phyloP scores from a whole-genome alignment of 2,329 filamentous ascomycete genomes.

The Colletotrichum viniferum region DNA sequence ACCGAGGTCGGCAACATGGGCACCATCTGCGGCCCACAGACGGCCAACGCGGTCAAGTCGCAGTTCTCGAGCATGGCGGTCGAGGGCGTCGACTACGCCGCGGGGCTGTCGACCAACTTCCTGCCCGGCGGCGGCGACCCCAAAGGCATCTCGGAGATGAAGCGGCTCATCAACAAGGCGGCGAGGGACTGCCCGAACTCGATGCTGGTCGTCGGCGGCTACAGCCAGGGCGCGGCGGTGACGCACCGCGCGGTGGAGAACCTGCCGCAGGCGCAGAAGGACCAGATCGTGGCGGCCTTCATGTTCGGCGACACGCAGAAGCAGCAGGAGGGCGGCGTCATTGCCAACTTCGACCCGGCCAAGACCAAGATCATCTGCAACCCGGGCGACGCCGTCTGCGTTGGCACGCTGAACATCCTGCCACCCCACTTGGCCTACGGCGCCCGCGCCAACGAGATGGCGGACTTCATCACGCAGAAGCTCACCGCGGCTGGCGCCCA shows the following conservation, averaged over 20 bases:
- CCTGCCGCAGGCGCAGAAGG: slow-evolving; percentile 25
- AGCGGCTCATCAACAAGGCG: slow-evolving; percentile 37
- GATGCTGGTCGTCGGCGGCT: slow-evolving; percentile 41
- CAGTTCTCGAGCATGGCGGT: slow-evolving; percentile 25
- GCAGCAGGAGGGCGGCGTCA: slow-evolving; percentile 37
- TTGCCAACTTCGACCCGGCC: slow-evolving; percentile 36
- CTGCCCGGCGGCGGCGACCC: slow-evolving; percentile 33
- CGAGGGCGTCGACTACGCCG: slow-evolving; percentile 37
- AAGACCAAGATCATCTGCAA: slow-evolving; percentile 47
- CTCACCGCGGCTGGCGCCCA: slow-evolving; percentile 17
- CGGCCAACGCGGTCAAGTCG: slow-evolving; percentile 24
- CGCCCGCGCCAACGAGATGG: slow-evolving; percentile 33
- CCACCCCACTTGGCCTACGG: slow-evolving; percentile 41
- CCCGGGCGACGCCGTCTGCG: slow-evolving; percentile 40
- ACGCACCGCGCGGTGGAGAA: slow-evolving; percentile 30
- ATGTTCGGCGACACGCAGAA: slow-evolving; percentile 31
- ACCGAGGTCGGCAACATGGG: slow-evolving; percentile 25
- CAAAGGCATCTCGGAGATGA: slow-evolving; percentile 34
- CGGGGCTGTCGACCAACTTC: slow-evolving; percentile 35
- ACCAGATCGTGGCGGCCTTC: slow-evolving; percentile 28
- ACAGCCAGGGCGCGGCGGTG: slow-evolving; percentile 39
- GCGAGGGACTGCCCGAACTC: slow-evolving; percentile 39
- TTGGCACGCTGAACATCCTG: slow-evolving; percentile 36
- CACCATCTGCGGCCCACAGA: slow-evolving; percentile 23
- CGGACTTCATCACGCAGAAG: slow-evolving; percentile 30